phyloP scores from a whole-genome alignment of 257 asterid species.

The Gentiana straminea region DNA sequence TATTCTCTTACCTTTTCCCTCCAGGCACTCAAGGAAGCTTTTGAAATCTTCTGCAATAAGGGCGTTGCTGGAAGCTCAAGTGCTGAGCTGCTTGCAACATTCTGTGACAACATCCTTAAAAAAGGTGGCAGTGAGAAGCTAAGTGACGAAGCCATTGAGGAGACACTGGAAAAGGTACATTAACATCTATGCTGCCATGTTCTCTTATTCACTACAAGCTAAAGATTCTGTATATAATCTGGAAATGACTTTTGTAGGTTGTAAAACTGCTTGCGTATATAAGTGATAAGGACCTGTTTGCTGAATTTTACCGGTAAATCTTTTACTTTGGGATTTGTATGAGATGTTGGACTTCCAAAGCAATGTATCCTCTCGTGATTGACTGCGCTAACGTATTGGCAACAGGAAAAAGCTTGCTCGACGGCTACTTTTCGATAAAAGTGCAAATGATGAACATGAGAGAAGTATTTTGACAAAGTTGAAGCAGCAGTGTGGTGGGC shows the following conservation, averaged over 20 bases:
- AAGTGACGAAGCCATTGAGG: constrained; percentile 46
- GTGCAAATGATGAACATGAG: constrained; percentile 42
- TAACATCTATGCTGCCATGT: background rate
- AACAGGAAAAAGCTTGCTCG: constrained; percentile 50
- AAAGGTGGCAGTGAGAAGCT: constrained; percentile 90
- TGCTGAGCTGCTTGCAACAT: constrained; percentile 96
- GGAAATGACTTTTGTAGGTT: constrained; percentile 17
- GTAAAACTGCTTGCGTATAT: constrained; percentile 36
- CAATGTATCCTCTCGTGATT: background rate
- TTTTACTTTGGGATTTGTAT: constrained; percentile 6
- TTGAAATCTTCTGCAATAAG: constrained; percentile 94
- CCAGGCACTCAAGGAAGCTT: constrained; percentile 98
- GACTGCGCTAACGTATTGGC: background rate
- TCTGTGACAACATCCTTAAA: constrained; percentile 93
- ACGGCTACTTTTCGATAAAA: constrained; percentile 39
- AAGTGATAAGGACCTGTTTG: constrained; percentile 50
- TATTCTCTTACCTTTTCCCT: constrained; percentile 9
- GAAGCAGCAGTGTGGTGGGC: constrained; percentile 49
- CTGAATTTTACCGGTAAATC: constrained; percentile 39
- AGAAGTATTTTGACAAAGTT: constrained; percentile 34
- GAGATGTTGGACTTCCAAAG: background rate
- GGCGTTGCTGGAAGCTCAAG: constrained; percentile 98
- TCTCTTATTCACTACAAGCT: background rate
- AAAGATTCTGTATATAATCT: background rate
- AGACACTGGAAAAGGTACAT: constrained; percentile 38